Conservation (phyloP, 129 eudicot genomes). For the Daucus carota region DH1_v3.0 NC_030387.2:4785501-4786000, state of each 20-base stretch:
- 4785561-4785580: constrained; percentile 14
- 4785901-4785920: constrained; percentile 28
- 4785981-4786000: constrained; percentile 17
- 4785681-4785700: constrained; percentile 28
- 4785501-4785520: background rate
- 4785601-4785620: constrained; percentile 7
- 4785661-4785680: constrained; percentile 17
- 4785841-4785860: constrained; percentile 20
- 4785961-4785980: constrained; percentile 20
- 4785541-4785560: constrained; percentile 13
- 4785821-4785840: constrained; percentile 16
- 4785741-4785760: constrained; percentile 14
- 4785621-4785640: constrained; percentile 22
- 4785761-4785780: constrained; percentile 23
- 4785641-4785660: constrained; percentile 28
- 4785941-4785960: constrained; percentile 13
- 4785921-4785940: constrained; percentile 24
- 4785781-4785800: constrained; percentile 19
- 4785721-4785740: constrained; percentile 11
- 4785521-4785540: background rate
- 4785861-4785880: constrained; percentile 11
- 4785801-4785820: constrained; percentile 17
- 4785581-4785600: constrained; percentile 4
- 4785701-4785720: constrained; percentile 23
- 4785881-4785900: constrained; percentile 33